Percentiles rank a stretch among this genome's conserved stretches.
Conservation (phyloP, 345 rosid genomes). For the Excoecaria agallocha region DNA sequence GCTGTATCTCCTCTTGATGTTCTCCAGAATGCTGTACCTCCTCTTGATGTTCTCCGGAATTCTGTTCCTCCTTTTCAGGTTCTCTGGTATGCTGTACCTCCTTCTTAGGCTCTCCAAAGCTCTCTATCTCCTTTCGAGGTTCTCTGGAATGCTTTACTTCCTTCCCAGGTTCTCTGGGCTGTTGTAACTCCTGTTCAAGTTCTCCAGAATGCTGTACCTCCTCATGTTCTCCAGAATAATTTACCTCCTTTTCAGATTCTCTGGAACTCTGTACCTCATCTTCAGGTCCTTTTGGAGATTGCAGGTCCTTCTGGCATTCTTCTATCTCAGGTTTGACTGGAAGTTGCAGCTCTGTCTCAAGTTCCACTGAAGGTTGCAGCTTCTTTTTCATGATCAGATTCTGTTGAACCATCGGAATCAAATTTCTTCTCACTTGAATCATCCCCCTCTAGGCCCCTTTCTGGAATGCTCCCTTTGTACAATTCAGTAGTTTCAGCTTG, state of each 20-base stretch:
- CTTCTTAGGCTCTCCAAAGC: conserved; percentile 4
- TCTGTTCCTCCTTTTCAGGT: conserved; percentile 27
- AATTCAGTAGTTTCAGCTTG: conserved; percentile 24
- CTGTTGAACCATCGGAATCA: conserved; percentile 34
- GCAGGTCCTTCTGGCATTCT: conserved; percentile 6
- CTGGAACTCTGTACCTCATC: conserved; percentile 5
- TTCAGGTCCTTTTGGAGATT: background rate
- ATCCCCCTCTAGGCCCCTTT: conserved; percentile 22
- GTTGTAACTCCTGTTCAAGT: background rate
- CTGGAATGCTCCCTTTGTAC: conserved; percentile 16
- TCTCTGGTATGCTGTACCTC: conserved; percentile 7
- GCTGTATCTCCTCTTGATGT: background rate
- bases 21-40: conserved; percentile 16
- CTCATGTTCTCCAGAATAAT: background rate
- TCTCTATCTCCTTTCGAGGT: conserved; percentile 14
- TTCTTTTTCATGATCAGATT: conserved; percentile 17
- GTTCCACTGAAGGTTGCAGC: conserved; percentile 6
- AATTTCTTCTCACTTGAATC: conserved; percentile 27
- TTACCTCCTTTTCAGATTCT: background rate
- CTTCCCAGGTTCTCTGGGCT: background rate
- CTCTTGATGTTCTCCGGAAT: background rate
- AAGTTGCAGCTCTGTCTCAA: conserved; percentile 2
- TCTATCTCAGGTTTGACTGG: conserved; percentile 10
- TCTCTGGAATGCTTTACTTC: conserved; percentile 1
- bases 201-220: conserved; percentile 4